A percentile compares a stretch with the other conserved stretches of the same genome.
phyloP scores from a whole-genome alignment of 1,139 yeast species.

The Saccharomycopsis phalli region DNA sequence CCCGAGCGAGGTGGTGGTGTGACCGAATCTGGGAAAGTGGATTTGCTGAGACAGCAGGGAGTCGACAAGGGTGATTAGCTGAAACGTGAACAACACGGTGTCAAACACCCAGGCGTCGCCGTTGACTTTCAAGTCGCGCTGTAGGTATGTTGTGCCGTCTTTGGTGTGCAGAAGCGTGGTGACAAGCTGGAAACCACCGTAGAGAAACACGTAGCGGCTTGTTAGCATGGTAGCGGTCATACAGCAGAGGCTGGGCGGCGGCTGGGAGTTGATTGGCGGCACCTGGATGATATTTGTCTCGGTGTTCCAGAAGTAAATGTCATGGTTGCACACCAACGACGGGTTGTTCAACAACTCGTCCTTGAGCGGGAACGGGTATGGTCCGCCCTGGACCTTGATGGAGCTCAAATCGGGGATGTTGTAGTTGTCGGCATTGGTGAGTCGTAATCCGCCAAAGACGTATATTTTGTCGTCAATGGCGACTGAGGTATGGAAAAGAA shows the following conservation, averaged over 20 bases:
- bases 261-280: conserved; percentile 27
- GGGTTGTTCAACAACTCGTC: conserved; percentile 33
- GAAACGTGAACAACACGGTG: not conserved
- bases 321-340: conserved; percentile 29
- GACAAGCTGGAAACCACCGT: conserved; percentile 37
- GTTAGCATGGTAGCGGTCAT: conserved; percentile 31
- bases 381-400: conserved; percentile 1
- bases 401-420: not conserved
- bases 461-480: conserved; percentile 30
- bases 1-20: conserved; percentile 6
- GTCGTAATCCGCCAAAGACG: conserved; percentile 32
- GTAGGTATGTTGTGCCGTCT: conserved; percentile 26
- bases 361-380: conserved; percentile 22
- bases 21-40: conserved; percentile 2
- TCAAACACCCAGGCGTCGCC: conserved; percentile 37
- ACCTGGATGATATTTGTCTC: conserved; percentile 30
- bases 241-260: conserved; percentile 34
- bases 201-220: conserved; percentile 33
- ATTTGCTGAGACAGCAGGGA: not conserved
- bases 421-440: not conserved
- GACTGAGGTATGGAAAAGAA: conserved; percentile 33
- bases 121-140: conserved; percentile 29
- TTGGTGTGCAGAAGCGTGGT: conserved; percentile 27
- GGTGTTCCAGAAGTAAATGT: conserved; percentile 29
- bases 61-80: conserved; percentile 2